Base-by-base conservation (phyloP, 2,329 filamentous ascomycete species). In the Colletotrichum sp. region DNA sequence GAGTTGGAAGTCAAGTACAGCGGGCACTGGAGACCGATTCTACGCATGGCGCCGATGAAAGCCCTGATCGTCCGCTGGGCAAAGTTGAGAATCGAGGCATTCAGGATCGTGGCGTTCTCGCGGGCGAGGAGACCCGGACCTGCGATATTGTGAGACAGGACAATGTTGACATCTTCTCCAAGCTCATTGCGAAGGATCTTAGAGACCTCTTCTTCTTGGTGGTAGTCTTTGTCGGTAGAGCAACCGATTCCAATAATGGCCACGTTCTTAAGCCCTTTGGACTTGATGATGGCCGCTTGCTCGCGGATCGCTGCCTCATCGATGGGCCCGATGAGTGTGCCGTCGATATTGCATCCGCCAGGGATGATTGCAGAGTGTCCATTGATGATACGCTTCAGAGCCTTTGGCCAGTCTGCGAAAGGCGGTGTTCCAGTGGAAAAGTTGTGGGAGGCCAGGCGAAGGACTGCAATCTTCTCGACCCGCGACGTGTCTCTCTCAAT, bases 211-310 rank as follows among this genome's bases (percentile, higher is more conserved):
- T 88, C 83, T 81, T 92, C 90, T 79, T 92, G 90, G 57, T 81
- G 82, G 78, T 87, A 87, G 5, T 85, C 78, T 12, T 88, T 86
- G 79, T 93, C 91, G 28, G 92, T 89, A 0, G 91, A 90, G 11
- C 88, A 90, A 81, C 90, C 92, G 11, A 92, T 87, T 3, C 91
- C 90, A 6, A 89, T 87, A 6, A 93, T 83, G 1, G 91, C 90
- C 3, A 93, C 83, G 52, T 85, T 86, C 25, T 69, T 80, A 82
- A 84, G 57, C 5, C 81, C 77, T 16, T 78, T 77, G n/a, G 69
- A 66, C 32, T 75, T 77, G 70, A 84, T 80, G 34, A 66, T 28
- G 13, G 12, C 34, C 2, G 79, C 79, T 27, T 79, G 77, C 2
- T 73, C 72, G 19, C 74, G 61, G 9, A 80, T 52, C 11, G 76